phyloP scores from a whole-genome alignment of 768 basidiomycete genomes.

The Exsudoporus frostii region DNA sequence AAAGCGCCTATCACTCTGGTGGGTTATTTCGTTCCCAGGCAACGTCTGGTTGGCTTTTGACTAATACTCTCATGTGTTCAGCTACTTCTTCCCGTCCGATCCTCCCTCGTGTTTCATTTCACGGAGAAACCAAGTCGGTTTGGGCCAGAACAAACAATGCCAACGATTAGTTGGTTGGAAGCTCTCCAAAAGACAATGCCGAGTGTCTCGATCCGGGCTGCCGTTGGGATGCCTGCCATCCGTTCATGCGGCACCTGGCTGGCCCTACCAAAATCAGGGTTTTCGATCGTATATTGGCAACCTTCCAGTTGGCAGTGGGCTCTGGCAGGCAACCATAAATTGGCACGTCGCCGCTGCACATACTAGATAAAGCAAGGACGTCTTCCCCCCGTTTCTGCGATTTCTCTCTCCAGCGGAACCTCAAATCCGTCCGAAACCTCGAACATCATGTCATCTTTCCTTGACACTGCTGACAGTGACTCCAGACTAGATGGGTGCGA shows the following conservation, averaged over 20 bases:
- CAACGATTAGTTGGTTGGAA: neutral
- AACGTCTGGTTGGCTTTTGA: neutral
- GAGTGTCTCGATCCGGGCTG: neutral
- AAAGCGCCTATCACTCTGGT: neutral
- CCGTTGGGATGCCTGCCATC: neutral
- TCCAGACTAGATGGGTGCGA: neutral
- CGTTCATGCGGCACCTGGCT: neutral
- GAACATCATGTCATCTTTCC: neutral
- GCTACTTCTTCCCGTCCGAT: neutral
- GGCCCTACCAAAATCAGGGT: neutral
- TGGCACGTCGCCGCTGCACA: neutral
- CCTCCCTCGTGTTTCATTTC: neutral
- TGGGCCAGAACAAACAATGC: neutral
- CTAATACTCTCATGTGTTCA: neutral
- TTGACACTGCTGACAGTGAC: neutral
- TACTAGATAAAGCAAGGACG: neutral
- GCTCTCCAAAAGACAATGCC: neutral
- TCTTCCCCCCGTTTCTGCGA: too few relatives aligned
- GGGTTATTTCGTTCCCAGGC: slow-evolving; percentile 5
- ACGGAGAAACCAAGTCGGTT: neutral
- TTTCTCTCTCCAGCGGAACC: neutral
- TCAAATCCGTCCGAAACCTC: too few relatives aligned
- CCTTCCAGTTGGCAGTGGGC: neutral
- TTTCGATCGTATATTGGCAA: neutral
- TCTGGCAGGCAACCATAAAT: neutral